Conservation (phyloP, 495 filamentous ascomycete species). For the Chaetomium fimeti region DNA sequence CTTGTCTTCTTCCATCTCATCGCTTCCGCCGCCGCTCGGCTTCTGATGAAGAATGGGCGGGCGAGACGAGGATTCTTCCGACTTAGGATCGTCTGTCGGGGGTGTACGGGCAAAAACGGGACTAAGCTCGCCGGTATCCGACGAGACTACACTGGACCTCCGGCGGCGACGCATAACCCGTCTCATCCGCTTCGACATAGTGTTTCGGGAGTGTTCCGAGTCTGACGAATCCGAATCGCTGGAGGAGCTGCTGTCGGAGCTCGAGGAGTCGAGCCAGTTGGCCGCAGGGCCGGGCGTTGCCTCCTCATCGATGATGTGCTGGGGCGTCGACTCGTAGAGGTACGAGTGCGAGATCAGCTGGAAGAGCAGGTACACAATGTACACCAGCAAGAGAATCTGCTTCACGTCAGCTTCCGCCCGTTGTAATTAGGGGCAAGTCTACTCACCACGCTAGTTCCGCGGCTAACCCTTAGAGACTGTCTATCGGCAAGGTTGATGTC, state of each 20-base stretch:
- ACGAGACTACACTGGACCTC: conserved; percentile 71
- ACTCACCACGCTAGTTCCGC: conserved; percentile 72
- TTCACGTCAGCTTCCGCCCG: not conserved
- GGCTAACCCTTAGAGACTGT: conserved; percentile 76
- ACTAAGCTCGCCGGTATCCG: conserved; percentile 49
- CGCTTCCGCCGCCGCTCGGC: conserved; percentile 26
- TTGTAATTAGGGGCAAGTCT: not conserved
- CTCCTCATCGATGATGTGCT: conserved; percentile 85
- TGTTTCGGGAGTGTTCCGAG: conserved; percentile 65
- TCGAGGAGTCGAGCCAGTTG: conserved; percentile 69
- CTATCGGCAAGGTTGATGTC: conserved; percentile 59
- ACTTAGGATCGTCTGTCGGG: conserved; percentile 38
- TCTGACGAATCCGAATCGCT: conserved; percentile 58
- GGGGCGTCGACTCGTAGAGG: conserved; percentile 85
- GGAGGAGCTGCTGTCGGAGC: conserved; percentile 58
- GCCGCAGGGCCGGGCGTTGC: conserved; percentile 75
- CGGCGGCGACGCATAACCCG: conserved; percentile 67
- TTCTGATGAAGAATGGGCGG: conserved; percentile 22
- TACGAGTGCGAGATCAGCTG: conserved; percentile 90
- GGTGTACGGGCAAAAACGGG: conserved; percentile 37
- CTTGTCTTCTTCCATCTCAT: conserved; percentile 44
- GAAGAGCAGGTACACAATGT: conserved; percentile 81
- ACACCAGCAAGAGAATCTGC: conserved; percentile 71
- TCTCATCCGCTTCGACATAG: conserved; percentile 70
- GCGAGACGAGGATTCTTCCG: conserved; percentile 36